Base-by-base conservation (phyloP, 2,329 filamentous ascomycete species). In the Cladophialophora immunda region DNA sequence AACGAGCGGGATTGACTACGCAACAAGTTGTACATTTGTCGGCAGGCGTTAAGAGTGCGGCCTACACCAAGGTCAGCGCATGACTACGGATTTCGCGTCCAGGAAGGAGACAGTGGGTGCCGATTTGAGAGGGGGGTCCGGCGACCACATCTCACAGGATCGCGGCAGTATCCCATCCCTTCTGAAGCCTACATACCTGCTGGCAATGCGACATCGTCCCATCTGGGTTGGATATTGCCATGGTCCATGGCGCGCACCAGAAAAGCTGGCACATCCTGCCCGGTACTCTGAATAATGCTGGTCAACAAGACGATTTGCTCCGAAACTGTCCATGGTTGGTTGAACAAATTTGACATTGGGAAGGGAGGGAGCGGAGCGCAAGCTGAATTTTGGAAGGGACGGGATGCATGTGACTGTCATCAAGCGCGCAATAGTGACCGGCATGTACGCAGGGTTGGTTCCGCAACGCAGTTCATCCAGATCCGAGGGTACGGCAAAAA, bases 241-340 rank as follows among this genome's bases (percentile, higher is more conserved):
- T 69, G 57, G 22, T 69, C 45, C 36, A 70, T 70, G 29, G 54
- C 62, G 47, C 69, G 70, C 29, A 72, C 58, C 15, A 73, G 64
- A 59, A 64, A 71, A 32, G 57, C 36, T 25, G 69, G 70, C n/a
- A 72, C 63, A 62, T 73, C 71, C 30, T 62, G 62, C 34, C 65
- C 67, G 22, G 66, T 58, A 30, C 66, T 62, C 55, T 73, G 70
- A 45, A 73, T 66, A 34, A 73, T 68, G 54, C 69, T 72, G 66
- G 70, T 68, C 63, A 73, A 70, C 52, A 73, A 62, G 36, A 65
- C 61, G 64, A 73, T 67, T 66, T 73, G 69, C 68, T 71, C 70
- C 62, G 64, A 60, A 58, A 47, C 22, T 64, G 65, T 67, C 70
- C 70, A 71, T 63, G 58, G 58, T 52, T 63, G 47, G 17, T 55